These are phyloP conservation scores for Leishmania aethiopica DNA, from an alignment of 208 protist species.

Conservation along the genomic window DNA sequence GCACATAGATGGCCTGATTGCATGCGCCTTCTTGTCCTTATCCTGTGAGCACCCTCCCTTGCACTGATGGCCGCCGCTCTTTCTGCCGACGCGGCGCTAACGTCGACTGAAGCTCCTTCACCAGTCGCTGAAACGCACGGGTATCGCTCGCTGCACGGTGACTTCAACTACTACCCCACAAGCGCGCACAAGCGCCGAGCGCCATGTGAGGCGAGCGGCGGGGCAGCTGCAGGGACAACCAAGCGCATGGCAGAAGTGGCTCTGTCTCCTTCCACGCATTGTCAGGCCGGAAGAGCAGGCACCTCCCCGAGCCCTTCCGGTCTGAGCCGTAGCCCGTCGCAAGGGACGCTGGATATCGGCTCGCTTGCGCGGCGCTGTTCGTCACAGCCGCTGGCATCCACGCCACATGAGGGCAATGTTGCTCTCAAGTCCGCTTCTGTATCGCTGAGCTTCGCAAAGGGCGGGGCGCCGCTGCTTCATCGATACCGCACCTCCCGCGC, in stretches of 20 bases:
- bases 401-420: not conserved
- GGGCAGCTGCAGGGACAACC: not conserved
- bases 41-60: not conserved
- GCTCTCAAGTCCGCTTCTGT: not conserved
- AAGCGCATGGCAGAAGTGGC: not conserved
- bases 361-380: not conserved
- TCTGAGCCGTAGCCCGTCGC: constrained; percentile 23
- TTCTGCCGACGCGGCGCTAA: constrained; percentile 1
- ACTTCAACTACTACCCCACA: constrained; percentile 51
- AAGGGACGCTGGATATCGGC: not conserved
- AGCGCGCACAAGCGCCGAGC: constrained; percentile 39
- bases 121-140: not conserved
- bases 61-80: not conserved
- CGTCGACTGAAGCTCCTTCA: not conserved
- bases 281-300: not conserved
- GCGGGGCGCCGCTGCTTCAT: constrained; percentile 32
- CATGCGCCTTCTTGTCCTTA: constrained; percentile 3
- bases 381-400: constrained; percentile 12
- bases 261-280: not conserved
- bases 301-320: constrained; percentile 20
- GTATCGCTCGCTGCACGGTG: constrained; percentile 38
- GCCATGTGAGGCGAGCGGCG: not conserved
- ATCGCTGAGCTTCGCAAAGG: not conserved
- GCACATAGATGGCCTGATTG: not conserved
- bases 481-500: constrained; percentile 34